These are phyloP conservation scores for Magnusiomyces ingens DNA, from an alignment of 1,139 yeast genomes.

Conservation along the genomic window DNA sequence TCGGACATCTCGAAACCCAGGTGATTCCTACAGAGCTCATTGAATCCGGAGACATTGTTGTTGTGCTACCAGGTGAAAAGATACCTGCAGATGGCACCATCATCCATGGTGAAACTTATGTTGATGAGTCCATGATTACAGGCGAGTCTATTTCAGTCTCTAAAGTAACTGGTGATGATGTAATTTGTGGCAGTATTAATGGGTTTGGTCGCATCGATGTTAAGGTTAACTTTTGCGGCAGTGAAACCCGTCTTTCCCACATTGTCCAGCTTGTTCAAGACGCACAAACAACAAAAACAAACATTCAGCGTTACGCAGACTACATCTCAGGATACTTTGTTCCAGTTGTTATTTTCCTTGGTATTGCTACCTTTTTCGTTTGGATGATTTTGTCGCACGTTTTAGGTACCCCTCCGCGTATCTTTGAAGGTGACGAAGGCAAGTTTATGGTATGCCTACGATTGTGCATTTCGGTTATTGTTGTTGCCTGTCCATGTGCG, in stretches of 20 bases:
- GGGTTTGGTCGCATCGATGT: conserved; percentile 69
- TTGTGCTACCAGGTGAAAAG: conserved; percentile 78
- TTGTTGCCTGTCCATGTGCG: conserved; percentile 98
- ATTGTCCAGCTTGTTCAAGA: conserved; percentile 80
- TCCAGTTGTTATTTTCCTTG: conserved; percentile 58
- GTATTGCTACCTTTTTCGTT: conserved; percentile 55
- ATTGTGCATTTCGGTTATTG: conserved; percentile 86
- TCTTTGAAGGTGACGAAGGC: conserved; percentile 51
- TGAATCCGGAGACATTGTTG: conserved; percentile 69
- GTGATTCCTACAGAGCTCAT: conserved; percentile 63
- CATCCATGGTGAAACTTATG: conserved; percentile 67
- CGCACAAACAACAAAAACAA: conserved; percentile 84
- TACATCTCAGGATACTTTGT: conserved; percentile 80
- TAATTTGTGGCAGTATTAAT: conserved; percentile 89
- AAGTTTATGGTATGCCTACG: conserved; percentile 64
- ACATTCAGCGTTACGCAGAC: conserved; percentile 87
- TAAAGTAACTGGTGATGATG: conserved; percentile 52
- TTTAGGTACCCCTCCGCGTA: conserved; percentile 43
- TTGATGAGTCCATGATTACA: conserved; percentile 82
- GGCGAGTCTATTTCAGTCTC: conserved; percentile 80
- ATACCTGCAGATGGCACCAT: conserved; percentile 90
- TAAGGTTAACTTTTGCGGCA: conserved; percentile 63
- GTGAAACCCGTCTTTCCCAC: conserved; percentile 78
- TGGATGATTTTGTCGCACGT: conserved; percentile 53
- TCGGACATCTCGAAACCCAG: conserved; percentile 23